phyloP scores from a whole-genome alignment of 2,329 filamentous ascomycete genomes.

The Neonectria magnoliae region DNA sequence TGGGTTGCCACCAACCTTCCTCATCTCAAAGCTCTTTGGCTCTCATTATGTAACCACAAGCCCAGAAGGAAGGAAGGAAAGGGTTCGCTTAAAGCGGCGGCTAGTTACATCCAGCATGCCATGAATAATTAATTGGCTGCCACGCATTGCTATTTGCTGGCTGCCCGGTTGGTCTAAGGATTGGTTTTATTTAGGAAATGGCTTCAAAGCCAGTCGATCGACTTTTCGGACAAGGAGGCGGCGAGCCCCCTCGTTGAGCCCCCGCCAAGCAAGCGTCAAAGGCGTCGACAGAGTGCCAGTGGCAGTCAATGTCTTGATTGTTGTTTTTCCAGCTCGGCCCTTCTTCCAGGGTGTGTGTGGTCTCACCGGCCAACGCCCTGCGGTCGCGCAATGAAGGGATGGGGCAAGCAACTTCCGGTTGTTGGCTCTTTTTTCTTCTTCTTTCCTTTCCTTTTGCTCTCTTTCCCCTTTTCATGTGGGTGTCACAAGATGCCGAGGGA shows the following conservation, averaged over 20 bases:
- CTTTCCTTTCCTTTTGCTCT: background rate
- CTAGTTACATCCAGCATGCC: conserved; percentile 8
- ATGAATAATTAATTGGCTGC: conserved; percentile 11
- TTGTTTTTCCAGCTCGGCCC: conserved; percentile 26
- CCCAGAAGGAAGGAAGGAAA: conserved; percentile 4
- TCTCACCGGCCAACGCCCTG: conserved; percentile 34
- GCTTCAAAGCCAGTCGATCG: conserved; percentile 3
- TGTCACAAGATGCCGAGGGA: conserved; percentile 44
- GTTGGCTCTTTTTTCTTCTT: background rate
- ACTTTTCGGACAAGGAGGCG: background rate
- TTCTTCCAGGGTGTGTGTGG: conserved; percentile 24
- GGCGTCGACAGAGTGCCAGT: conserved; percentile 3
- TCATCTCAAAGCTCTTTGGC: background rate
- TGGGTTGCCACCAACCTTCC: conserved; percentile 2
- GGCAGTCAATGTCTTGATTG: background rate
- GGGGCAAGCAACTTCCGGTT: conserved; percentile 1
- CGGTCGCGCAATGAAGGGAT: conserved; percentile 23
- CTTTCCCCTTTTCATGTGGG: conserved; percentile 26
- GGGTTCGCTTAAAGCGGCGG: conserved; percentile 22
- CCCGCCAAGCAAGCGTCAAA: conserved; percentile 25
- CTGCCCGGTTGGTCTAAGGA: conserved; percentile 18
- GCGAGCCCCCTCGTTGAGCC: background rate
- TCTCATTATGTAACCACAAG: background rate
- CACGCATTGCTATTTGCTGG: conserved; percentile 12
- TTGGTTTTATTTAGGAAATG: conserved; percentile 11